Conservation (phyloP, 208 protist species). For the Acanthamoeba quina region DNA sequence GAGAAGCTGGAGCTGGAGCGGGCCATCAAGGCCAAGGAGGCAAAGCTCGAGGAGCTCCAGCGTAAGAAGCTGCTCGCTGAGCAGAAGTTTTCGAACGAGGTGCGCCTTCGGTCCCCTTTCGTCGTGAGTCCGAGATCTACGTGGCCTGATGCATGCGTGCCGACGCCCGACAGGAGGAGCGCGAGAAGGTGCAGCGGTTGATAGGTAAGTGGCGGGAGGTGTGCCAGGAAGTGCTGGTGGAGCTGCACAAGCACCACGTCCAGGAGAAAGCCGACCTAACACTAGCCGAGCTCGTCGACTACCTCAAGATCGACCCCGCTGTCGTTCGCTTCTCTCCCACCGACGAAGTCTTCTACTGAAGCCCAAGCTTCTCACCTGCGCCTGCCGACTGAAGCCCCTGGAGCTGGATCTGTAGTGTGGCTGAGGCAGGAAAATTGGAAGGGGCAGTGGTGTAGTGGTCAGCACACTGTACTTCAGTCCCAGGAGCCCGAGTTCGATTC, state of each 20-base stretch:
- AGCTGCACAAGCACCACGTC: constrained; percentile 14
- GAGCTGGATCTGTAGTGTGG: too few species aligned
- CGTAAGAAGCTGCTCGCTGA: background rate
- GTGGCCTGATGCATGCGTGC: background rate
- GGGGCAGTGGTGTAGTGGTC: too few species aligned
- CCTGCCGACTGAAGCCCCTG: too few species aligned
- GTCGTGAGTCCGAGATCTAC: background rate
- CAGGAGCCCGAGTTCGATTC: too few species aligned
- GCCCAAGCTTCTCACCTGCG: too few species aligned
- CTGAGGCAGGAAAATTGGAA: too few species aligned
- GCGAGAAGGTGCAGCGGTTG: background rate
- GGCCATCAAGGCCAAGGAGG: background rate
- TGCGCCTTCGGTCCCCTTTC: background rate
- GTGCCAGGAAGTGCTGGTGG: constrained; percentile 31
- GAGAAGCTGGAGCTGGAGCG: constrained; percentile 20
- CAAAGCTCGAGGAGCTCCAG: constrained; percentile 13
- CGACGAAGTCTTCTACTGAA: constrained; percentile 3
- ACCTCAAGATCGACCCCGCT: constrained; percentile 4
- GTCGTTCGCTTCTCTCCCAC: constrained; percentile 22
- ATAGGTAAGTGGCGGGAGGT: constrained; percentile 12
- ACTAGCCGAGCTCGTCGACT: background rate
- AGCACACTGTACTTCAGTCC: too few species aligned
- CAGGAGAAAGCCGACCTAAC: constrained; percentile 20
- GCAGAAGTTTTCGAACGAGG: constrained; percentile 37
- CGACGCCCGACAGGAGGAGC: background rate